A percentile compares a stretch with the other conserved stretches of the same genome.
Evolutionary conservation across 495 filamentous ascomycete species (phyloP).

Genomic region (Tuber melanosporum): DNA sequence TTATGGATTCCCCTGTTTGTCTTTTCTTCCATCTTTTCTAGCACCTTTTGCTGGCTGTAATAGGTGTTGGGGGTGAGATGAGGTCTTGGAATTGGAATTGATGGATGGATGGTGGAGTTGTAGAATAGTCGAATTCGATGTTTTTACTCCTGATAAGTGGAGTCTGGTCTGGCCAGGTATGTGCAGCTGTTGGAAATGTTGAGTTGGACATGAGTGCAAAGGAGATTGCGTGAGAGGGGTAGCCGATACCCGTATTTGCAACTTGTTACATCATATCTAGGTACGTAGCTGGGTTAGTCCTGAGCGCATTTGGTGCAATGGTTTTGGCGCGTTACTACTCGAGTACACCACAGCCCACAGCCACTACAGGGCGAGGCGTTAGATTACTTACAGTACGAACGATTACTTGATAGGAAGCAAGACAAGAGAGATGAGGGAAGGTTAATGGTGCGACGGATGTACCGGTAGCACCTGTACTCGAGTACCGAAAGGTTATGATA

Average conservation of each 20-base stretch:
- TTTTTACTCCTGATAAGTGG: not conserved
- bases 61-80: not conserved
- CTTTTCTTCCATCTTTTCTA: constrained; percentile 7
- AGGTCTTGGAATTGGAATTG: not conserved
- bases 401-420: not conserved
- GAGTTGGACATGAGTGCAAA: not conserved
- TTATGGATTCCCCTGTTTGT: constrained; percentile 16
- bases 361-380: not conserved
- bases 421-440: not conserved
- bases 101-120: not conserved
- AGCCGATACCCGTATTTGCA: not conserved
- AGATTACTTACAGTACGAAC: not conserved
- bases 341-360: not conserved
- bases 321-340: not conserved
- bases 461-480: too few species aligned
- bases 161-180: not conserved
- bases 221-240: not conserved
- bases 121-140: constrained; percentile 2
- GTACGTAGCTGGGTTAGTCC: too few species aligned
- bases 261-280: not conserved
- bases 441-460: too few species aligned
- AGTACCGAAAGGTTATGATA: too few species aligned
- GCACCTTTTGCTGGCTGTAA: not conserved
- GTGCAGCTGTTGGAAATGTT: not conserved
- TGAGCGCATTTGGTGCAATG: not conserved